Percentiles rank a stretch among this genome's conserved stretches.
phyloP scores from a whole-genome alignment of 164 flowering plant genomes.

The Aristolochia contorta region DNA sequence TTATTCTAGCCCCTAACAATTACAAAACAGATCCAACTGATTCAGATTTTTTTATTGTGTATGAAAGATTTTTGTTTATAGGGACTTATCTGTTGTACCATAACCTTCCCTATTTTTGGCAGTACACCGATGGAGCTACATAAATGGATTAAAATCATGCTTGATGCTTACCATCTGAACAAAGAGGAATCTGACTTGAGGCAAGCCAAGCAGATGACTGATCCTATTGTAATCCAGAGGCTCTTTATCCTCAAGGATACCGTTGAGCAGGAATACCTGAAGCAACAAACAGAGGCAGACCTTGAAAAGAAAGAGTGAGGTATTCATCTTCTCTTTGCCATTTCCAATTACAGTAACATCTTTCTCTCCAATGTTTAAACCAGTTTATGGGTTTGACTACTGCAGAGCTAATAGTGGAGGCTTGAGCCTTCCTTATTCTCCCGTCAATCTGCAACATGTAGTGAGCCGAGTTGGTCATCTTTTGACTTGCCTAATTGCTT shows the following conservation, averaged over 20 bases:
- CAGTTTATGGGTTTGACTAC: not conserved
- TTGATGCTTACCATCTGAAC: conserved; percentile 74
- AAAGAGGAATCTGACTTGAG: conserved; percentile 79
- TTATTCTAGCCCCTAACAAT: not conserved
- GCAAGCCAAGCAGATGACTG: conserved; percentile 68
- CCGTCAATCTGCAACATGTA: not conserved
- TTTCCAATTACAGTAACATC: not conserved
- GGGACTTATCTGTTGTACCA: not conserved
- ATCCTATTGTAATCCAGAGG: conserved; percentile 76
- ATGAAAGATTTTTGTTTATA: not conserved
- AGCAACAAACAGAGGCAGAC: conserved; percentile 13
- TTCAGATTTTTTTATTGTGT: not conserved
- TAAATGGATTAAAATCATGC: conserved; percentile 88
- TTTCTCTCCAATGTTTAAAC: not conserved
- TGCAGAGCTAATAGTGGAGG: not conserved
- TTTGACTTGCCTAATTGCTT: too few species aligned
- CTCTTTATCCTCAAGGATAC: conserved; percentile 78
- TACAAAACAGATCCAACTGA: too few species aligned
- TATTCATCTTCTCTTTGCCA: not conserved
- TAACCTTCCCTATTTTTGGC: conserved; percentile 10
- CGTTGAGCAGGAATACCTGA: conserved; percentile 74
- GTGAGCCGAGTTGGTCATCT: too few species aligned
- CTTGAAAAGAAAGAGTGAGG: conserved; percentile 16
- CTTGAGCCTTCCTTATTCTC: not conserved
- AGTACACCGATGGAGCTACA: conserved; percentile 89